phyloP scores from a whole-genome alignment of 2,329 filamentous ascomycete genomes.

The Cladosporium phlei region DNA sequence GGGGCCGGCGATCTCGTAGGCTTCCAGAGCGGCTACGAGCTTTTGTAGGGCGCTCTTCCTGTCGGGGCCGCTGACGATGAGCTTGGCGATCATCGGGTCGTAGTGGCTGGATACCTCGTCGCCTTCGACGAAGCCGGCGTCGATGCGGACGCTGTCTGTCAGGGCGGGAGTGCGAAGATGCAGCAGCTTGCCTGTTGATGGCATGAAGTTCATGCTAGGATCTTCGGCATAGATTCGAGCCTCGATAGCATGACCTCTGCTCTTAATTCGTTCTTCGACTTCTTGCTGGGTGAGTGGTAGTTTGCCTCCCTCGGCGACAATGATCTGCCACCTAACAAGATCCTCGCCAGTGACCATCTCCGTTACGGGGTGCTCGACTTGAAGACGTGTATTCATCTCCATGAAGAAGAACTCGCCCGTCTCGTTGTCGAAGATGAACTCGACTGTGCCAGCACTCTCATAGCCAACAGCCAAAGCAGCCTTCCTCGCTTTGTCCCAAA shows the following conservation, averaged over 20 bases:
- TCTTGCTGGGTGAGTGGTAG: constrained; percentile 63
- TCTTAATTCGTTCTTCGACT: constrained; percentile 64
- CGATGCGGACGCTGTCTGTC: constrained; percentile 74
- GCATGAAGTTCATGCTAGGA: constrained; percentile 85
- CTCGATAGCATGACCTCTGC: constrained; percentile 83
- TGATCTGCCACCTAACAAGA: constrained; percentile 91
- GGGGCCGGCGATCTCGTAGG: constrained; percentile 88
- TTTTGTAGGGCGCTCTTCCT: constrained; percentile 78
- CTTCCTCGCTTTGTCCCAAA: constrained; percentile 61
- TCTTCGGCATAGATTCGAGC: constrained; percentile 96
- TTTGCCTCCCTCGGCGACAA: constrained; percentile 69
- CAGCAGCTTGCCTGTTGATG: constrained; percentile 82
- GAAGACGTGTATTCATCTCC: constrained; percentile 75
- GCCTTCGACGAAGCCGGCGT: constrained; percentile 86
- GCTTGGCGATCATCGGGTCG: constrained; percentile 97
- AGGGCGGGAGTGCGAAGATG: constrained; percentile 71
- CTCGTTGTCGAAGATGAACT: constrained; percentile 67
- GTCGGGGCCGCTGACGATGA: constrained; percentile 80
- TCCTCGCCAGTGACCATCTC: constrained; percentile 73
- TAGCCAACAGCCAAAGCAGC: constrained; percentile 61
- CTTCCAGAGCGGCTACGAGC: constrained; percentile 70
- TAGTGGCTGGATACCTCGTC: constrained; percentile 93
- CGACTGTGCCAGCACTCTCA: constrained; percentile 62
- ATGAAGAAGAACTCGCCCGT: constrained; percentile 64
- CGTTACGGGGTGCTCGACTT: constrained; percentile 95